Evolutionary conservation across 495 filamentous ascomycete genomes (phyloP).

Genomic region (Podospora anserina): DNA sequence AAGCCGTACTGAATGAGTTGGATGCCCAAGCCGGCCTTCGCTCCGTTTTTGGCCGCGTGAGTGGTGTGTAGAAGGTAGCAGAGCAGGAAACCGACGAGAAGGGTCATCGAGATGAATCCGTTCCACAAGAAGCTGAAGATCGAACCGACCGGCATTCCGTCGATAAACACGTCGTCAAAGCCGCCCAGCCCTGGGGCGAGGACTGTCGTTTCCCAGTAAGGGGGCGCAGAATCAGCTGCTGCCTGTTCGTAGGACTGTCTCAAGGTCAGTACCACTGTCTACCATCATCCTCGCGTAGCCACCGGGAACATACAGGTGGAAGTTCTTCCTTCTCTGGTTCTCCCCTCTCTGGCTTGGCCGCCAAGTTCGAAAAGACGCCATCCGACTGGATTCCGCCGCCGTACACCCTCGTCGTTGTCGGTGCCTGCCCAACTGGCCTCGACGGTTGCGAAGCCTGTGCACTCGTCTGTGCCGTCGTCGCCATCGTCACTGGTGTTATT

Average conservation of each 20-base stretch:
- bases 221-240: slow-evolving; percentile 90
- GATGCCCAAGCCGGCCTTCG: slow-evolving; percentile 87
- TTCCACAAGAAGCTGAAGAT: slow-evolving; percentile 98
- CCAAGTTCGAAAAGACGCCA: slow-evolving; percentile 94
- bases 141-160: slow-evolving; percentile 92
- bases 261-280: slow-evolving; percentile 29
- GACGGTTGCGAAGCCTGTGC: slow-evolving; percentile 25
- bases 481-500: slow-evolving; percentile 8
- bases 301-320: slow-evolving; percentile 70
- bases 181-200: slow-evolving; percentile 80
- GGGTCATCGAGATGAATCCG: slow-evolving; percentile 97
- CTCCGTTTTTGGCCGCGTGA: slow-evolving; percentile 96
- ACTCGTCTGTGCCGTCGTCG: slow-evolving; percentile 16
- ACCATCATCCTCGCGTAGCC: background rate
- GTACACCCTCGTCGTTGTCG: slow-evolving; percentile 44
- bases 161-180: slow-evolving; percentile 89
- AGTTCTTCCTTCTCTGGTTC: slow-evolving; percentile 81
- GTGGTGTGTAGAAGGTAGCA: slow-evolving; percentile 98
- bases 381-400: slow-evolving; percentile 71
- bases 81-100: slow-evolving; percentile 93
- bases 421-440: slow-evolving; percentile 9
- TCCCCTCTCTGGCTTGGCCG: slow-evolving; percentile 81
- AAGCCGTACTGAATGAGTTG: slow-evolving; percentile 97
- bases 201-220: slow-evolving; percentile 99
- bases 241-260: slow-evolving; percentile 94